A percentile compares a stretch with the other conserved stretches of the same genome.
phyloP scores from a whole-genome alignment of 805 yeast species.

The Helenozyma baotianmanensis region DNA sequence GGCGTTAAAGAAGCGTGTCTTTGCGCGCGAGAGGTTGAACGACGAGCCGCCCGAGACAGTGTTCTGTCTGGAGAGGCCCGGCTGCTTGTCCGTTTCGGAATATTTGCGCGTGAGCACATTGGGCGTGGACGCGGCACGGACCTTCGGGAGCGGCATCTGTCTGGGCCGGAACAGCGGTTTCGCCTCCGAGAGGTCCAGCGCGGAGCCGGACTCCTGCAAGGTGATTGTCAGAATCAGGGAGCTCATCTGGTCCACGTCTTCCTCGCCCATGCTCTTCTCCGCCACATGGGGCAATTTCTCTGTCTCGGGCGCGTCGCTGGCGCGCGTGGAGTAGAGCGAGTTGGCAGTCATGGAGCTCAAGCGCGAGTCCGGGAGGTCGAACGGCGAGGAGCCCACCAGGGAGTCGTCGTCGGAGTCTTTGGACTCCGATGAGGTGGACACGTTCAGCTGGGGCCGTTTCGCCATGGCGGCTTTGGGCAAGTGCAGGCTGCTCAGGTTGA shows the following conservation, averaged over 20 bases:
- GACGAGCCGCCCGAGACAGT: constrained; percentile 10
- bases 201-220: constrained; percentile 6
- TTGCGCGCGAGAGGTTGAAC: constrained; percentile 26
- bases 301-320: constrained; percentile 5
- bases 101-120: constrained; percentile 6
- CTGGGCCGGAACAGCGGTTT: constrained; percentile 1
- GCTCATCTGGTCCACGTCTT: constrained; percentile 8
- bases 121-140: constrained; percentile 14
- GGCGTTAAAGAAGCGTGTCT: constrained; percentile 30
- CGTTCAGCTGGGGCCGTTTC: constrained; percentile 28
- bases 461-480: constrained; percentile 7
- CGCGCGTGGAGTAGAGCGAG: constrained; percentile 15
- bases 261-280: constrained; percentile 1
- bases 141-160: constrained; percentile 5
- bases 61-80: constrained; percentile 7
- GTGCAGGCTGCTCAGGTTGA: constrained; percentile 20
- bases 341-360: constrained; percentile 34
- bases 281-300: constrained; percentile 2
- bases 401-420: constrained; percentile 32
- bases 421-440: constrained; percentile 30
- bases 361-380: constrained; percentile 33
- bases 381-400: constrained; percentile 29
- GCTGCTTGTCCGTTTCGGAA: constrained; percentile 3
- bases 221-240: constrained; percentile 20
- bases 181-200: not conserved